Evolutionary conservation across 78 protist genomes (phyloP), one percentile per base, ranked within the genome.

Genomic region (Dictyostelium firmibasis): DNA sequence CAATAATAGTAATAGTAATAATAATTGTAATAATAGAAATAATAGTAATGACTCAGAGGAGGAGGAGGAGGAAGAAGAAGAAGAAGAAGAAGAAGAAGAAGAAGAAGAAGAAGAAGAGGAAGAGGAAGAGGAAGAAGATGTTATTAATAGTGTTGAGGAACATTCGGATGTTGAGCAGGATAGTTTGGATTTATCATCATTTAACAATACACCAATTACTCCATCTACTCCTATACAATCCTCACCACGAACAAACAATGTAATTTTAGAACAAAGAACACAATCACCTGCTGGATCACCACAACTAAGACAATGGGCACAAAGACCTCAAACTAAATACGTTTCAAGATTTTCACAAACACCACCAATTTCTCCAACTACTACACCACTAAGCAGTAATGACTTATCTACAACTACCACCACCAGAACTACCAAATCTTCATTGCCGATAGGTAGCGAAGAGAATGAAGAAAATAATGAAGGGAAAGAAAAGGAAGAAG

Each of bases 281-380:
- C 47, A 77, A 85, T 27, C 81, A 29, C 38, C 70, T 20, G 33
- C 11, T 38, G 57, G 69, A 20, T 31, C 91, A 72, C 70, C 83
- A 74, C 78, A 35, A 47, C 38, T 38, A 16, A 83, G 88, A 64
- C 57, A 41, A 72, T 72, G 91, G 81, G 83, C 83, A 13, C 76
- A 85, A 70, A 69, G 38, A 47, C 91, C 91, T 9, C 83, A 85
- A 53, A 33, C 47, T 44, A 69, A 78, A 74, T 85, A 85, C 47
- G 57, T 33, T 44, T 78, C 82, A 47, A 69, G 31, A 50, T 72
- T 72, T 33, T 8, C 62, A 31, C 86, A 50, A 43, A 81, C 81
- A 18, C 67, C 38, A 72, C 79, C 78, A 70, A 70, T 64, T 64
- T 64, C 75, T 25, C 75, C 75, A 25, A n/a, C 29, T 25, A 64